Conservation (phyloP, 192 early-diverging fungal genomes). For the Linnemannia hyalina region DNA sequence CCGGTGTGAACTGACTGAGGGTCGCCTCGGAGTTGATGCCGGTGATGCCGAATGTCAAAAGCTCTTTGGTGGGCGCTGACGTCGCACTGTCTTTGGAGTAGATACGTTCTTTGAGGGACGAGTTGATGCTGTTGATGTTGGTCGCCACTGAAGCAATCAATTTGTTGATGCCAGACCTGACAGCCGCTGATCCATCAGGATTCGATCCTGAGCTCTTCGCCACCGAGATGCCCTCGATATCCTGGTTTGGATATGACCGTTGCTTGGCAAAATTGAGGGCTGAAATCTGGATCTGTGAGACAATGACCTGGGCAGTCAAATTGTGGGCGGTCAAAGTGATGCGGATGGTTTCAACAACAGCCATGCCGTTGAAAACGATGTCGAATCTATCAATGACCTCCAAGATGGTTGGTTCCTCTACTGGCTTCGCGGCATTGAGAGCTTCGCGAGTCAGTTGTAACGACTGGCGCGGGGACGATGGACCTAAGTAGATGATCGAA, state of each 20-base stretch:
- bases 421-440: not conserved
- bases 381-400: conserved; percentile 56
- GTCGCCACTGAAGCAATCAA: conserved; percentile 55
- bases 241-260: conserved; percentile 27
- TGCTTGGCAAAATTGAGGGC: conserved; percentile 60
- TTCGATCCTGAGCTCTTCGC: conserved; percentile 51
- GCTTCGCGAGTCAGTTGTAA: conserved; percentile 43
- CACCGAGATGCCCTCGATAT: conserved; percentile 52
- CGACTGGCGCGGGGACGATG: conserved; percentile 47
- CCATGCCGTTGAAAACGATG: conserved; percentile 60
- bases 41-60: conserved; percentile 60
- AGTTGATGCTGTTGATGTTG: conserved; percentile 60
- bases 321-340: conserved; percentile 63
- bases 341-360: conserved; percentile 57
- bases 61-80: conserved; percentile 28
- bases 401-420: conserved; percentile 30
- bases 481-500: conserved; percentile 13
- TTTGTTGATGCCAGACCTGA: conserved; percentile 37
- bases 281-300: conserved; percentile 61
- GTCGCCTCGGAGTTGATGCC: conserved; percentile 59
- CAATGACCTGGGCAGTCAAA: conserved; percentile 50
- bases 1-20: conserved; percentile 52
- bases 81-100: conserved; percentile 48
- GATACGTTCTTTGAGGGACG: conserved; percentile 41
- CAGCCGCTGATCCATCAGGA: conserved; percentile 39